phyloP scores from a whole-genome alignment of 352 stramenopile genomes.

The Phytophthora vignae region DNA sequence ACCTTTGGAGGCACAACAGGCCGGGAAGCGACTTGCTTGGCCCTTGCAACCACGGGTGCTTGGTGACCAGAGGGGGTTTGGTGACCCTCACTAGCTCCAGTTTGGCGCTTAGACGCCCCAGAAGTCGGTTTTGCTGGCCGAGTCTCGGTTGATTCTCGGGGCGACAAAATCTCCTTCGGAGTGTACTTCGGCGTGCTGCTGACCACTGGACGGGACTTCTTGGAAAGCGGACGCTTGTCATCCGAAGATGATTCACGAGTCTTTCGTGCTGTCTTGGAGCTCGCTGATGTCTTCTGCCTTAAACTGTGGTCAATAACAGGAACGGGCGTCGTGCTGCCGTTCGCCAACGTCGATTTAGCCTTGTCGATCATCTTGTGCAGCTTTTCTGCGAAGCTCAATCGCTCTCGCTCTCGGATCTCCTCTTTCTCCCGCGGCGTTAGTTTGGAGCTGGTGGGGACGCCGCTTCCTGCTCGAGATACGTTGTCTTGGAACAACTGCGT shows the following conservation, averaged over 20 bases:
- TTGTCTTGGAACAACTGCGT: constrained; percentile 72
- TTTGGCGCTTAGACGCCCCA: constrained; percentile 15
- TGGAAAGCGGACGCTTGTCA: constrained; percentile 14
- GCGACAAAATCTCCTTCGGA: constrained; percentile 13
- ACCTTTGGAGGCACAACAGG: constrained; percentile 12
- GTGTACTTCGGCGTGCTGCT: constrained; percentile 23
- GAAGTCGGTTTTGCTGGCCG: constrained; percentile 24
- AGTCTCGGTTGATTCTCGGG: constrained; percentile 17
- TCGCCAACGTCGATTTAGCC: constrained; percentile 70
- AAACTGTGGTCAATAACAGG: constrained; percentile 1
- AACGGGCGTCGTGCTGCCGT: constrained; percentile 28
- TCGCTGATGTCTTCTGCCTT: constrained; percentile 15
- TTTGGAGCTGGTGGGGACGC: constrained; percentile 11
- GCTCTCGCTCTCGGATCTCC: constrained; percentile 60
- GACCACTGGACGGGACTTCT: constrained; percentile 20
- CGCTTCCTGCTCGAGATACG: constrained; percentile 9
- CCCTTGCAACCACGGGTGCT: constrained; percentile 7
- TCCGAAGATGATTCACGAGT: constrained; percentile 12
- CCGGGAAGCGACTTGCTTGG: constrained; percentile 23
- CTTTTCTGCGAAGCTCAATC: constrained; percentile 86
- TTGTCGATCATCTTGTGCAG: constrained; percentile 91
- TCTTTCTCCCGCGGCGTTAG: constrained; percentile 42
- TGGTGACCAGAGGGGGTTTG: constrained; percentile 5
- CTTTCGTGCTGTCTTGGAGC: constrained; percentile 16
- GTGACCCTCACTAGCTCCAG: not conserved